phyloP scores from a whole-genome alignment of 169 alveolate genomes.

The Amoebophrya sp. region DNA sequence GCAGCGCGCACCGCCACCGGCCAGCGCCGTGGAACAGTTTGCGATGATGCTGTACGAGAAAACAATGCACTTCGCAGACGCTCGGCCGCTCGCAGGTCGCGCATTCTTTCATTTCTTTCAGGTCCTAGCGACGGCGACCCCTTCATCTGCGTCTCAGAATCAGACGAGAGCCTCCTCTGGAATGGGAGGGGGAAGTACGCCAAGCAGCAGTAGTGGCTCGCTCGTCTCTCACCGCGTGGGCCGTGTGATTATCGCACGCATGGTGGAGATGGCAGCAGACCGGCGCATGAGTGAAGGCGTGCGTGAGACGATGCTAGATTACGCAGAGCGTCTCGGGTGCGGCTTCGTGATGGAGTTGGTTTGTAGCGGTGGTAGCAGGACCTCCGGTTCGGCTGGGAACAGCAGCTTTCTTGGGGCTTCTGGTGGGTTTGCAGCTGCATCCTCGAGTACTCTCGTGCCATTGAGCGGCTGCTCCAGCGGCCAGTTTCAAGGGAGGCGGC shows the following conservation, averaged over 20 bases:
- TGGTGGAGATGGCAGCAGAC: neutral
- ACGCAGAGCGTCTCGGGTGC: neutral
- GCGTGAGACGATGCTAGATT: neutral
- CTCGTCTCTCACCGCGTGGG: neutral
- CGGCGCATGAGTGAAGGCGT: neutral
- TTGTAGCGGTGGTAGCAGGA: neutral
- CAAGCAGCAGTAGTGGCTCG: too few relatives aligned
- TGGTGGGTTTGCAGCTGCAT: too few relatives aligned
- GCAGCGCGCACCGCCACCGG: neutral
- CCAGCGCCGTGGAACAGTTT: neutral
- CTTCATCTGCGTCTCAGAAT: too few relatives aligned
- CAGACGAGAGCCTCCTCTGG: too few relatives aligned
- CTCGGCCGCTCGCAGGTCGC: neutral
- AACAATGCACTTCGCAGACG: neutral
- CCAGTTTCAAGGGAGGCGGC: too few relatives aligned
- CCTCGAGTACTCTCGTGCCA: too few relatives aligned
- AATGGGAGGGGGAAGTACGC: too few relatives aligned
- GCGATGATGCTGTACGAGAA: neutral
- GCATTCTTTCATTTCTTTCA: neutral
- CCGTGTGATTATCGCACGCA: neutral
- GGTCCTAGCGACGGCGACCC: neutral
- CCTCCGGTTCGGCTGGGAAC: too few relatives aligned
- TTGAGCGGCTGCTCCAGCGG: too few relatives aligned
- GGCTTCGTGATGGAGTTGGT: neutral
- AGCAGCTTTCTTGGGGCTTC: too few relatives aligned